Evolutionary conservation across 495 filamentous ascomycete species (phyloP), one percentile per base, ranked within the genome.

Genomic region (Aspergillus funiculosus): DNA sequence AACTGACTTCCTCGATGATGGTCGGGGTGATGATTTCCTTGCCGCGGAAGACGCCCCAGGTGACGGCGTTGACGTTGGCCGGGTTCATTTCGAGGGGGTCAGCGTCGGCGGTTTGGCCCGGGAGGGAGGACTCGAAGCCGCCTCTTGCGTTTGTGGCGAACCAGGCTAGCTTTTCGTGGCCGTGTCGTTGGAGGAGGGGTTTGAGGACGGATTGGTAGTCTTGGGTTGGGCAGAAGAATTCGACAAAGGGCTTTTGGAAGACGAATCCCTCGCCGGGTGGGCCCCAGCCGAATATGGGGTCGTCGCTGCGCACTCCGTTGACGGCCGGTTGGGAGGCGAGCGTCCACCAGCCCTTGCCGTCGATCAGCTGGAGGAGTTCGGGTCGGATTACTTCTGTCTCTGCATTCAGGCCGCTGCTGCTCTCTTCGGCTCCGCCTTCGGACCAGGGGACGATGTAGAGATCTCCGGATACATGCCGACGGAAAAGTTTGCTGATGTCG

Each of bases 21-120:
- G 92, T 97, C 15, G 92, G 92, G 11, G 92, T 94, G 54, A 94
- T 78, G 52, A 98, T 98, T 71, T 98, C 92, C 66, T 96, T 96
- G 14, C 89, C 90, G 1, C 85, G 84, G 65, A 98, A 98, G 9
- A 85, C 84, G 25, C 92, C 92, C 92, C 92, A 98, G 2, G 92
- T 98, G 2, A 98, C 92, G 1, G 94, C 87, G 59, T 97, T 94
- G 28, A 94, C 88, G 14, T 78, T 73, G 27, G 76, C 75, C 10
- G 61, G 58, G 59, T 62, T 64, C 17, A 66, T 57, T n/a, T 68
- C 60, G 28, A 67, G 60, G 8, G 57, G 55, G 6, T 67, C 68
- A 7, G 57, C 37, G 20, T 66, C 64, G 7, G 59, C 41, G 9
- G 62, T 50, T n/a, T 57, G 48, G 11, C 47, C 44, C 39, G 68